Evolutionary conservation across 805 yeast species (phyloP).

Genomic region (Candida sphagnicola): DNA sequence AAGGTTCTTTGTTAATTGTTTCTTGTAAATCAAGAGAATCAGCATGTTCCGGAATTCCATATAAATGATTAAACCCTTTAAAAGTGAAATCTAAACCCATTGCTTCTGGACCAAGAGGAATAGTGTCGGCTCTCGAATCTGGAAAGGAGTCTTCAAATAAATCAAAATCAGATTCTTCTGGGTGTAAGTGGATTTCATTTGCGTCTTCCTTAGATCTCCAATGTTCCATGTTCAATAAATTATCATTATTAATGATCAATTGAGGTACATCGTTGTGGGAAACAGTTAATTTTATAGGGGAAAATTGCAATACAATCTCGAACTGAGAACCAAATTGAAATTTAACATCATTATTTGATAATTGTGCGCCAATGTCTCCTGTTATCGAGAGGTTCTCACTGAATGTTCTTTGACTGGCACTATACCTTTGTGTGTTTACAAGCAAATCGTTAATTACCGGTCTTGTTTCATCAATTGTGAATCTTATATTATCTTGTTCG

Average conservation of each 20-base stretch:
- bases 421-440: conserved; percentile 48
- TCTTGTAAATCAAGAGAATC: conserved; percentile 72
- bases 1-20: conserved; percentile 59
- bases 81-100: conserved; percentile 76
- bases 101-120: conserved; percentile 87
- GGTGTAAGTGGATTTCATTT: conserved; percentile 32
- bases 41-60: conserved; percentile 98
- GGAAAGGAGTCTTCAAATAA: conserved; percentile 68
- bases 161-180: conserved; percentile 61
- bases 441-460: conserved; percentile 14
- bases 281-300: conserved; percentile 51
- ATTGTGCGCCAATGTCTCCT: background rate
- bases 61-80: conserved; percentile 57
- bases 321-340: conserved; percentile 15
- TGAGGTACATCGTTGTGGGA: conserved; percentile 42
- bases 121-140: conserved; percentile 60
- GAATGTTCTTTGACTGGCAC: conserved; percentile 60
- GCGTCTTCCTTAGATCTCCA: conserved; percentile 44
- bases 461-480: conserved; percentile 62
- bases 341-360: background rate
- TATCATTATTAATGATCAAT: conserved; percentile 62
- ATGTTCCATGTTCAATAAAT: conserved; percentile 81
- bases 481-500: conserved; percentile 54
- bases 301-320: conserved; percentile 37
- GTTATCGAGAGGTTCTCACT: conserved; percentile 12